Evolutionary conservation across 768 basidiomycete species (phyloP).

Genomic region (Leccinum ochraceum): DNA sequence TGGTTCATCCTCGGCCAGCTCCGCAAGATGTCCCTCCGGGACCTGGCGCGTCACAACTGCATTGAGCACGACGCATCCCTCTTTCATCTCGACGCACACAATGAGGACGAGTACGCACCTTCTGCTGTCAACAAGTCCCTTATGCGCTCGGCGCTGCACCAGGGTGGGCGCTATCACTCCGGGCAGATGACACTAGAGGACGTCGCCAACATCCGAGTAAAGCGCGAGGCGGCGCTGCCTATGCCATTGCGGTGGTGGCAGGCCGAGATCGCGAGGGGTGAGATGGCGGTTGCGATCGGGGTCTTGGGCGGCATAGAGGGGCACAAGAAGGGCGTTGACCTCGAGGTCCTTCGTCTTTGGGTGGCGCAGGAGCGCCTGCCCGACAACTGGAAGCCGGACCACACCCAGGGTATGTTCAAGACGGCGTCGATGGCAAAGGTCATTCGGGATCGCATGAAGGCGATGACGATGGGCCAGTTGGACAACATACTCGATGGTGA

Average conservation of each 20-base stretch:
- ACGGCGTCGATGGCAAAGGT: conserved; percentile 27
- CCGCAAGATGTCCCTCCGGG: conserved; percentile 37
- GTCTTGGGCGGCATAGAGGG: conserved; percentile 40
- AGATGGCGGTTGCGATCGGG: conserved; percentile 64
- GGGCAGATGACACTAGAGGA: conserved; percentile 31
- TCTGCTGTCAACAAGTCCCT: conserved; percentile 40
- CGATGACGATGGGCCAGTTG: conserved; percentile 19
- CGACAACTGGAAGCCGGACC: conserved; percentile 36
- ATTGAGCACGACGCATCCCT: conserved; percentile 65
- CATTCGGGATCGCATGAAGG: conserved; percentile 31
- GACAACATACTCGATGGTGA: conserved; percentile 23
- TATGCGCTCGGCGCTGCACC: conserved; percentile 41
- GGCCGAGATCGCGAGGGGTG: conserved; percentile 63
- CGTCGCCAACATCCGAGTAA: conserved; percentile 51
- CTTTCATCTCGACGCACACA: conserved; percentile 48
- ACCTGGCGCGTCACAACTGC: conserved; percentile 46
- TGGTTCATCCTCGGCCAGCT: conserved; percentile 43
- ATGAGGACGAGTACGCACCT: conserved; percentile 48
- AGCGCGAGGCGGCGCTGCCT: conserved; percentile 45
- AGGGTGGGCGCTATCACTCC: conserved; percentile 34
- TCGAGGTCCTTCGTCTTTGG: conserved; percentile 52
- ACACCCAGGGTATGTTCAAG: conserved; percentile 30
- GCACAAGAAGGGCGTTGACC: conserved; percentile 43
- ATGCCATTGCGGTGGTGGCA: conserved; percentile 43
- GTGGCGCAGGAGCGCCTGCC: conserved; percentile 56